phyloP scores from a whole-genome alignment of 371 early-diverging fungal genomes.

The Saksenaea vasiformis region DNA sequence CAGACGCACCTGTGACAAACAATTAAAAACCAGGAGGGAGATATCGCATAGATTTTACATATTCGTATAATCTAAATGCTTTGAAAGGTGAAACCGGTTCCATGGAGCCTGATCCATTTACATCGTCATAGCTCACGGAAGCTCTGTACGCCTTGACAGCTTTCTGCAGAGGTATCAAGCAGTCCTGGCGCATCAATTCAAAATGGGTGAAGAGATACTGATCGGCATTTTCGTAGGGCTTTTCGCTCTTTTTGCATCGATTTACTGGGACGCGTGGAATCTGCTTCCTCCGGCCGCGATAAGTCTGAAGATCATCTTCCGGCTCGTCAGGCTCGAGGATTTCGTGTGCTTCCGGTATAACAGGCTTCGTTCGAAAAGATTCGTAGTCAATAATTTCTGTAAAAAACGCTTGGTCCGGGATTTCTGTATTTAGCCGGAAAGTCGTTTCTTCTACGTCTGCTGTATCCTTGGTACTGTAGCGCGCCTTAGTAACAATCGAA shows the following conservation, averaged over 20 bases:
- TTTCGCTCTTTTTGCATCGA: conserved; percentile 35
- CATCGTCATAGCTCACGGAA: conserved; percentile 19
- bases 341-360: conserved; percentile 34
- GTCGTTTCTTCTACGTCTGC: not conserved
- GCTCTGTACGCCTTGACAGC: conserved; percentile 50
- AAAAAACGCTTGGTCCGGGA: conserved; percentile 28
- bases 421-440: conserved; percentile 29
- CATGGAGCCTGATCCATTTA: not conserved
- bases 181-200: conserved; percentile 65
- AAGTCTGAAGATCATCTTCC: not conserved
- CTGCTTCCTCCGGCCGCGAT: conserved; percentile 3
- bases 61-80: conserved; percentile 32
- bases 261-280: conserved; percentile 58
- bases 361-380: conserved; percentile 22
- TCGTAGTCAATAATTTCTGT: conserved; percentile 27
- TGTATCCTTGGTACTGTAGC: conserved; percentile 10
- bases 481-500: not conserved
- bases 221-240: conserved; percentile 52
- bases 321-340: conserved; percentile 17
- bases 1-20: conserved; percentile 45
- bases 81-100: conserved; percentile 14
- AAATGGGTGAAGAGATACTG: conserved; percentile 68
- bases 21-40: not conserved
- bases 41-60: conserved; percentile 22
- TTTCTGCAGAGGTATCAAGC: conserved; percentile 54